phyloP scores from a whole-genome alignment of 805 yeast species.

The Kockiozyma suomiensis region DNA sequence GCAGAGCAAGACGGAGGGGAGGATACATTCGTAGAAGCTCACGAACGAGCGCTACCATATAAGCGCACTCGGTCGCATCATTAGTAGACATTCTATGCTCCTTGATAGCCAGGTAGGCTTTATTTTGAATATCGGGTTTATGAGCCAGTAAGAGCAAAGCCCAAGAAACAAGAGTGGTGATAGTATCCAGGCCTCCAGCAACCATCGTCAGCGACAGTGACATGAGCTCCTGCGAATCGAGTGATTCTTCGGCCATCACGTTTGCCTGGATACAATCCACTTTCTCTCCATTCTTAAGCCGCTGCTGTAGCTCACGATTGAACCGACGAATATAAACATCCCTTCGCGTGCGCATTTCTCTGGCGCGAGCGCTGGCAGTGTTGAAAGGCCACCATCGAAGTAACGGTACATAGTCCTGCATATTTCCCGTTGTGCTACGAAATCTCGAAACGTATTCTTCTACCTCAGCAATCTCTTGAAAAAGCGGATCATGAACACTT shows the following conservation, averaged over 20 bases:
- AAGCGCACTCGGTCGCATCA: slow-evolving; percentile 46
- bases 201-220: slow-evolving; percentile 71
- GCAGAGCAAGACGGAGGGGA: slow-evolving; percentile 66
- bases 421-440: slow-evolving; percentile 45
- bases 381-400: slow-evolving; percentile 32
- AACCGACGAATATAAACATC: slow-evolving; percentile 30
- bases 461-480: slow-evolving; percentile 35
- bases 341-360: slow-evolving; percentile 33
- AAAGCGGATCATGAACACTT: slow-evolving; percentile 37
- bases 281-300: slow-evolving; percentile 22
- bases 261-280: slow-evolving; percentile 37
- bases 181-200: slow-evolving; percentile 74
- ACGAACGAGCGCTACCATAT: slow-evolving; percentile 57
- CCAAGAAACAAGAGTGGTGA: slow-evolving; percentile 62
- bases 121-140: slow-evolving; percentile 48
- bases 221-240: slow-evolving; percentile 47
- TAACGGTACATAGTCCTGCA: slow-evolving; percentile 46
- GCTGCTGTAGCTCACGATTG: slow-evolving; percentile 26
- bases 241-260: slow-evolving; percentile 33
- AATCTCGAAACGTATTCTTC: slow-evolving; percentile 35
- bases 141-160: slow-evolving; percentile 60
- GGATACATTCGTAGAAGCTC: slow-evolving; percentile 64
- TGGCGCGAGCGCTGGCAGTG: slow-evolving; percentile 18
- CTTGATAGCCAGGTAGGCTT: slow-evolving; percentile 50
- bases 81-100: slow-evolving; percentile 32